A percentile compares a stretch with the other conserved stretches of the same genome.
Evolutionary conservation across 192 early-diverging fungal species (phyloP).

Genomic region (Gryganskiella cystojenkinii): DNA sequence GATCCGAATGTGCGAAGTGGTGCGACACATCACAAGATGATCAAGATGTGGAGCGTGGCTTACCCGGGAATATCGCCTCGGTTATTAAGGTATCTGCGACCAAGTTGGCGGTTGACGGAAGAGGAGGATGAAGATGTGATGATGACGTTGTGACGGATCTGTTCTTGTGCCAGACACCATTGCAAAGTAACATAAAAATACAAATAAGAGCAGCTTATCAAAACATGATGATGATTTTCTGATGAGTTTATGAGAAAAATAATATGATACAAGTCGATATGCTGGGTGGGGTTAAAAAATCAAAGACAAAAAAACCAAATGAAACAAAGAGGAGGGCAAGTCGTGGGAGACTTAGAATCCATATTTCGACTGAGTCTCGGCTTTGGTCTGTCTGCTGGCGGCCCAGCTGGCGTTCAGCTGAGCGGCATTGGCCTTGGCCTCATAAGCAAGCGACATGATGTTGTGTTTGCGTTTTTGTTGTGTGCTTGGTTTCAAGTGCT

Average conservation of each 20-base stretch:
- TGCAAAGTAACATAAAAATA: too few species aligned
- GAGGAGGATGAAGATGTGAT: background rate
- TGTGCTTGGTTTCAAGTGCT: constrained; percentile 64
- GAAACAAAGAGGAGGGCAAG: too few species aligned
- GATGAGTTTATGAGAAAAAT: too few species aligned
- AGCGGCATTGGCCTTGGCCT: constrained; percentile 74
- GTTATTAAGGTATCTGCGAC: background rate
- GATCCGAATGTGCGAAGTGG: background rate
- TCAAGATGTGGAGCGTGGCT: too few species aligned
- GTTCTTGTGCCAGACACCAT: too few species aligned
- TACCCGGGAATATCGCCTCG: too few species aligned
- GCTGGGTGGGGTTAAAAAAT: too few species aligned
- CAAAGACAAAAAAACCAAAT: too few species aligned
- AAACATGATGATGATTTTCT: too few species aligned
- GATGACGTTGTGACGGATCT: too few species aligned
- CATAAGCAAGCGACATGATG: constrained; percentile 79
- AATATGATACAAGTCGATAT: too few species aligned
- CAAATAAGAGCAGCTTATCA: too few species aligned
- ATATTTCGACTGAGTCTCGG: constrained; percentile 74
- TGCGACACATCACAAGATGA: background rate
- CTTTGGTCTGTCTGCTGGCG: constrained; percentile 67
- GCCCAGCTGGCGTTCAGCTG: constrained; percentile 72
- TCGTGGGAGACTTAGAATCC: constrained; percentile 53
- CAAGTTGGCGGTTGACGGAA: background rate
- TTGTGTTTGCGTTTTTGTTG: constrained; percentile 81